These are phyloP conservation scores for Podaxis mareebaensis DNA, from an alignment of 768 basidiomycete species.

Conservation along the genomic window DNA sequence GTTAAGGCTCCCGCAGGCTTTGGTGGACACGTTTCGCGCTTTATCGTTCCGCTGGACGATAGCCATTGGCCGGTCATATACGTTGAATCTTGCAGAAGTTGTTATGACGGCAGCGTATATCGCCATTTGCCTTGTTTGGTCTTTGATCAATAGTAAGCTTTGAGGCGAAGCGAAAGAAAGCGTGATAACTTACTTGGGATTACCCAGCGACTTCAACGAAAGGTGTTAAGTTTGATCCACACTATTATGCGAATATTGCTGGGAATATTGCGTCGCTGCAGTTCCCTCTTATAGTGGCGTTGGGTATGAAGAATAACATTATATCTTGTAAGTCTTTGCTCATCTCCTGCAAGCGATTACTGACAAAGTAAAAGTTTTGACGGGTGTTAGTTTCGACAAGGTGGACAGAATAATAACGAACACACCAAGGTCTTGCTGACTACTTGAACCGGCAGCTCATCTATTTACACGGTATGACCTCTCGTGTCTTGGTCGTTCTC, in stretches of 20 bases:
- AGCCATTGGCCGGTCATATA: conserved; percentile 35
- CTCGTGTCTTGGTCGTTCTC: conserved; percentile 46
- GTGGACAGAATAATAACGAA: conserved; percentile 20
- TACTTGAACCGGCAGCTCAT: conserved; percentile 33
- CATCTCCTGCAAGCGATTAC: background rate
- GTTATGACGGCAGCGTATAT: conserved; percentile 37
- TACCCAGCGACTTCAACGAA: conserved; percentile 31
- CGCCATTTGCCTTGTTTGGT: conserved; percentile 36
- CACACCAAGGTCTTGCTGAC: background rate
- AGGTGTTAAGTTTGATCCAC: conserved; percentile 33
- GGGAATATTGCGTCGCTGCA: conserved; percentile 48
- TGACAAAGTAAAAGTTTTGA: conserved; percentile 38
- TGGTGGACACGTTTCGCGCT: conserved; percentile 34
- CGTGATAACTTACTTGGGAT: background rate
- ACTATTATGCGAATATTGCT: conserved; percentile 42
- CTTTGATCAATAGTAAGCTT: conserved; percentile 38
- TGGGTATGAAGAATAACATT: conserved; percentile 64
- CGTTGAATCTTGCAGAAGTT: conserved; percentile 42
- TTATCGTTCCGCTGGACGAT: conserved; percentile 38
- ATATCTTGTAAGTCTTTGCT: conserved; percentile 30
- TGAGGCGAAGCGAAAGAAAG: background rate
- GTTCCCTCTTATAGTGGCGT: conserved; percentile 53
- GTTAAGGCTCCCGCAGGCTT: conserved; percentile 31
- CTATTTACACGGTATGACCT: conserved; percentile 47
- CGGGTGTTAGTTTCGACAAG: conserved; percentile 50